phyloP scores from a whole-genome alignment of 2,329 filamentous ascomycete genomes.

The Penicillium sclerotigenum region DNA sequence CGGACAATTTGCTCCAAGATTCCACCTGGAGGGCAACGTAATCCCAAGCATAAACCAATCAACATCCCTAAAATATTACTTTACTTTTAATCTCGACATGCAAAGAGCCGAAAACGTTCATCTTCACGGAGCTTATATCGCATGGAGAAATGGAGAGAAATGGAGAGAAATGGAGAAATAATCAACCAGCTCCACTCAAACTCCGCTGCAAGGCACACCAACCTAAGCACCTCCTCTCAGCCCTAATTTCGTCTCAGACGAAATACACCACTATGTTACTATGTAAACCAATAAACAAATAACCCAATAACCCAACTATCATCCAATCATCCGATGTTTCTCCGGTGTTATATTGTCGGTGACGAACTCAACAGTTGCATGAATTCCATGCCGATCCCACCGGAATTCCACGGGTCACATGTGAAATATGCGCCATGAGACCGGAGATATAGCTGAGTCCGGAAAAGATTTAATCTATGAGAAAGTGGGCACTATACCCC shows the following conservation, averaged over 20 bases:
- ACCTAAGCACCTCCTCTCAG: background rate
- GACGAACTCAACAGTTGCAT: background rate
- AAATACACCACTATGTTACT: background rate
- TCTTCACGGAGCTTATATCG: background rate
- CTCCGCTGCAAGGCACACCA: background rate
- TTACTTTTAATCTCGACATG: background rate
- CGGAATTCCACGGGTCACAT: slow-evolving; percentile 17
- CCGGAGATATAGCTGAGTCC: slow-evolving; percentile 4
- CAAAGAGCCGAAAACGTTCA: background rate
- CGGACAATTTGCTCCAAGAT: too few relatives aligned
- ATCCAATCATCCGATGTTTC: background rate
- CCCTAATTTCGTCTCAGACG: background rate
- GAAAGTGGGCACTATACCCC: background rate
- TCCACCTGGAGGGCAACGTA: too few relatives aligned
- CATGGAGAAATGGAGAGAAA: too few relatives aligned
- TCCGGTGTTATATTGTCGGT: background rate
- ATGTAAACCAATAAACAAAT: too few relatives aligned
- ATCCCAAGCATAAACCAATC: background rate
- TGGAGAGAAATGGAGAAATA: too few relatives aligned
- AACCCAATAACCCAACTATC: too few relatives aligned
- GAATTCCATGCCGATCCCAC: slow-evolving; percentile 16
- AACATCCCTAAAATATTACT: background rate
- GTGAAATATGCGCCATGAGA: background rate
- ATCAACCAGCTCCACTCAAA: too few relatives aligned
- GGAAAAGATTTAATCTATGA: background rate